Base-by-base conservation (phyloP, 257 asterid genomes). In the Ilex aquifolium region DNA sequence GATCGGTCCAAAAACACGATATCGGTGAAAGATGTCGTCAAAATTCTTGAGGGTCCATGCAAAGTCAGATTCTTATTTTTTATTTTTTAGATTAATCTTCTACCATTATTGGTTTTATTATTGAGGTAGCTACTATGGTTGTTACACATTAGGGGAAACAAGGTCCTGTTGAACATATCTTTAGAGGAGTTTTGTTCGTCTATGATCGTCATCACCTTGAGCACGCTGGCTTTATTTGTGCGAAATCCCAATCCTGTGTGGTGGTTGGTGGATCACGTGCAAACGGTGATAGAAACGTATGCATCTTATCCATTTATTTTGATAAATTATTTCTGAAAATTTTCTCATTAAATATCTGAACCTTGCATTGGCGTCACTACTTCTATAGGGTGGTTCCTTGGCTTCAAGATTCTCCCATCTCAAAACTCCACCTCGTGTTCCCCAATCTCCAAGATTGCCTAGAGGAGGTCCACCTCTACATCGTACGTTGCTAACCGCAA, bases 161-260 rank as follows among this genome's bases (percentile, higher is more conserved):
- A 75, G 99, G 99, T 44, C 91, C 96, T n/a, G 80, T 90, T 32
- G 99, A 90, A 68, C 99, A 90, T 72, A 87, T 93, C 40, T 84
- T 65, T 69, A 86, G 65, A 66, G 95, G 97, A 60, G 75, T 90
- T 72, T 62, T 93, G 68, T 93, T 93, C 72, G 73, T 93, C 56
- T 83, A 80, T 73, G 96, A 90, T 68, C 84, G 96, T 3, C 95
- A 87, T 82, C 99, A 90, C 79, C 96, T 85, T 12, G 99, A 93
- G 84, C 99, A 93, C 72, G 96, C 95, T 71, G 97, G 96, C 64
- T 93, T 83, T 82, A 88, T 93, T 59, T 93, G 97, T 61, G 97
- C 86, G 60, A 93, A 87, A 79, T 68, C 95, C n/a, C 88, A 86
- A 62, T 83, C 85, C 59, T 90, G 99, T 75, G 72, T 79, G 82